Conservation (phyloP, 1,284 basidiomycete genomes). For the Microbotryum saponariae region DNA sequence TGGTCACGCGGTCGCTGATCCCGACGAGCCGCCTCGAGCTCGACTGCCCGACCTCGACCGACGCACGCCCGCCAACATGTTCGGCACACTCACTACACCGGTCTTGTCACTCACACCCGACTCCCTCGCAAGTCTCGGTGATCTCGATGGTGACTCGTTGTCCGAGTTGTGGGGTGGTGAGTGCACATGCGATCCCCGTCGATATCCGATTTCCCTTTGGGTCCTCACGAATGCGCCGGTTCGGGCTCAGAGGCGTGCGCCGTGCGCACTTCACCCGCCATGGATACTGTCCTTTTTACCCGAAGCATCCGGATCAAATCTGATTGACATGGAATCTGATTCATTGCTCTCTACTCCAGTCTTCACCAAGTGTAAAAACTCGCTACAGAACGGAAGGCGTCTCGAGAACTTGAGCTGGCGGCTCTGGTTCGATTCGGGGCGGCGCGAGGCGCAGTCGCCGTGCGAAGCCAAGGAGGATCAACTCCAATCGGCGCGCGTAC, state of each 20-base stretch:
- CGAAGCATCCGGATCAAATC: no score
- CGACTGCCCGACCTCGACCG: no score
- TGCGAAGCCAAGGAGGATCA: neutral
- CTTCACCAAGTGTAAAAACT: conserved; percentile 72
- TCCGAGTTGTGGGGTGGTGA: conserved; percentile 30
- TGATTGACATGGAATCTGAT: no score
- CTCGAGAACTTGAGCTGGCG: conserved; percentile 81
- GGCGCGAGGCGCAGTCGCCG: conserved; percentile 1
- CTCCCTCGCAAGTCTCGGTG: conserved; percentile 28
- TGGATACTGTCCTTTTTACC: no score
- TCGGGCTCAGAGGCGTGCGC: no score
- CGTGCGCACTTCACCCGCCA: no score
- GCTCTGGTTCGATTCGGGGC: conserved; percentile 53
- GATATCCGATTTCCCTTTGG: no score
- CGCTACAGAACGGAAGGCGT: conserved; percentile 63
- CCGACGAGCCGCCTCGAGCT: no score
- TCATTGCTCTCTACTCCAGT: conserved; percentile 46
- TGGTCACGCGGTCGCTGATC: no score
- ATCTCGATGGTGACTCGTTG: conserved; percentile 21
- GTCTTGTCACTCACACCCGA: conserved; percentile 30
- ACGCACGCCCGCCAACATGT: no score
- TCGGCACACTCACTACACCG: neutral
- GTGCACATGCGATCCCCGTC: neutral
- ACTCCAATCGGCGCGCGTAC: neutral
- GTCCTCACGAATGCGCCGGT: no score